These are phyloP conservation scores for Phytopythium cucurbitacearum DNA, from an alignment of 352 stramenopile species.

Conservation along the genomic window DNA sequence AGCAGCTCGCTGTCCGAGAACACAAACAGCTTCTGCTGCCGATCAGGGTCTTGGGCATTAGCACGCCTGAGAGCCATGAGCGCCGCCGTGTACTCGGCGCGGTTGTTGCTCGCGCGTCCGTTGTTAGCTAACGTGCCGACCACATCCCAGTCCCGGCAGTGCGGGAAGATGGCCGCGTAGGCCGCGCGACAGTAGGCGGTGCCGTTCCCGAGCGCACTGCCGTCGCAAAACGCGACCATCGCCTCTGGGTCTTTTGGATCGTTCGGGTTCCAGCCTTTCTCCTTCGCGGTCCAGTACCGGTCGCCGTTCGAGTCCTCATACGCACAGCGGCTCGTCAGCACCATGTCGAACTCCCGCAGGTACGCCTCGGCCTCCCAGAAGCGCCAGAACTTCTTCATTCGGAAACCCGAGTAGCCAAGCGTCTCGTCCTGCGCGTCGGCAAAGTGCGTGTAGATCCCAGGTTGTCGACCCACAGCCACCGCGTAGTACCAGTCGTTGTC, in stretches of 20 bases:
- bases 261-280: constrained; percentile 8
- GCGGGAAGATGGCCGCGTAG: constrained; percentile 1
- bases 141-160: background rate
- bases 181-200: background rate
- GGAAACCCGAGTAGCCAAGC: background rate
- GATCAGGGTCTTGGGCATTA: constrained; percentile 9
- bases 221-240: constrained; percentile 8
- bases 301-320: background rate
- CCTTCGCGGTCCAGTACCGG: background rate
- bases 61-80: constrained; percentile 11
- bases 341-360: background rate
- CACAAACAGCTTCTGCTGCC: constrained; percentile 11
- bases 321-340: background rate
- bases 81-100: constrained; percentile 13
- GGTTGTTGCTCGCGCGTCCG: constrained; percentile 5
- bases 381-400: background rate
- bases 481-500: constrained; percentile 2
- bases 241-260: background rate
- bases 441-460: background rate
- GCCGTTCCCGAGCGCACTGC: constrained; percentile 9
- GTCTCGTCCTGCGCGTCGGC: background rate
- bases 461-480: background rate
- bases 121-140: background rate
- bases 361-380: constrained; percentile 1
- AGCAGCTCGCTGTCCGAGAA: constrained; percentile 14